Base-by-base conservation (phyloP, 2,329 filamentous ascomycete genomes). In the Paraphoma sp. region DNA sequence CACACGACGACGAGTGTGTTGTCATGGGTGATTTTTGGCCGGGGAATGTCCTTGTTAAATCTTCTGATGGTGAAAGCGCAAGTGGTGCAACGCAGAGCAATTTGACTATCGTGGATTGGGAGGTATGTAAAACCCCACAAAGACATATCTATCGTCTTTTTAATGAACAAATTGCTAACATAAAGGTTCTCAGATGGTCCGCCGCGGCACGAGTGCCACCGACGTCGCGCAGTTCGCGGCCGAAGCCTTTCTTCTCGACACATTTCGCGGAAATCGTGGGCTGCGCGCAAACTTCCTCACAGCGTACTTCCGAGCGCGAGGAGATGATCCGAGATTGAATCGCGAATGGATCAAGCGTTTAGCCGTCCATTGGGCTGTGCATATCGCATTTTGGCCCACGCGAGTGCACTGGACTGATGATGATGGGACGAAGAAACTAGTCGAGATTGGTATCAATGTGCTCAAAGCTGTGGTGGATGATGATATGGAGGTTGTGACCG, bases 1-100 rank as follows among this genome's bases (percentile, higher is more conserved):
- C 45, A 6, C 62, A 45, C 2, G 75, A 77, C 11, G 59, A 73
- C 38, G 74, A 71, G 41, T 73, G 69, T 38, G 45, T 78, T 0
- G 77, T 75, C 36, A 74, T 78, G 45, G 76, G 76, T 18, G 75
- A 78, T 47, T 78, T 77, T 52, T 78, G 76, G 76, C 72, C 76
- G 1, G 75, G 74, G 0, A 78, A 78, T 30, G 62, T 78, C 1
- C 58, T 78, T 7, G 62, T 78, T 6, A 59, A 54, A 14, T 23
- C 49, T 9, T 14, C 18, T 14, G 18, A 5, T 4, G 1, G 0
- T 38, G 6, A 18, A 38, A 2, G 38, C 9, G 4, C 57, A 0
- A 29, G 51, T 3, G 49, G 33, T 10, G 3, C 9, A 14, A 14
- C 14, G 9, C 14, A 10, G 3, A 10, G 10, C 9, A 36, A 59